Percentiles rank a stretch among this genome's conserved stretches.
Conservation (phyloP, 768 basidiomycete genomes). For the Lentinula edodes region DNA sequence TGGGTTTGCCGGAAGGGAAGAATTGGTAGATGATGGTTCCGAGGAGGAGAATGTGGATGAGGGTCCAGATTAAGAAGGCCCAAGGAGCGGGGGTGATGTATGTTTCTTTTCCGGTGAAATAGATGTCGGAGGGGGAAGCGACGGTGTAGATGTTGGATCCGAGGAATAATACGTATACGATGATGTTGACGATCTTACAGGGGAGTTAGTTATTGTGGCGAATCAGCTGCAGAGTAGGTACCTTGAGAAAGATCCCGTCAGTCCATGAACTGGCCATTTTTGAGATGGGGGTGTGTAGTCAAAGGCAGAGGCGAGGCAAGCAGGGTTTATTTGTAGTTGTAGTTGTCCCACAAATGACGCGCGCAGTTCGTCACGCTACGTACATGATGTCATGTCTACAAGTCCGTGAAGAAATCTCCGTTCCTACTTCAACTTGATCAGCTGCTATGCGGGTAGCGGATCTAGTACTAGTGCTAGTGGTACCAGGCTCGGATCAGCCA, state of each 20-base stretch:
- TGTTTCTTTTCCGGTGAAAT: slow-evolving; percentile 74
- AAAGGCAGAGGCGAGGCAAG: slow-evolving; percentile 1
- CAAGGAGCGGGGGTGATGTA: slow-evolving; percentile 94
- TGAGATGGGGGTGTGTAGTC: slow-evolving; percentile 5
- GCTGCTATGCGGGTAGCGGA: no score
- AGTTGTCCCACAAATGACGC: not conserved
- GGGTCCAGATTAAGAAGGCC: slow-evolving; percentile 88
- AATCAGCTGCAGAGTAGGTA: not conserved
- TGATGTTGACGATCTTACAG: slow-evolving; percentile 64
- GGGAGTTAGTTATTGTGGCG: not conserved
- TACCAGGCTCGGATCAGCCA: no score
- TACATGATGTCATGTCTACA: not conserved
- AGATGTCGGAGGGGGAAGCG: slow-evolving; percentile 66
- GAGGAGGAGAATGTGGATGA: slow-evolving; percentile 87
- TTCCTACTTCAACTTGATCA: no score
- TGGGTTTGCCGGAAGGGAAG: slow-evolving; percentile 66
- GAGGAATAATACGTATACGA: slow-evolving; percentile 83
- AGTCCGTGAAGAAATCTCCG: no score
- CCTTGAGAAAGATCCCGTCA: slow-evolving; percentile 82
- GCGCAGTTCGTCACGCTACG: not conserved
- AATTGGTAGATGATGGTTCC: slow-evolving; percentile 91
- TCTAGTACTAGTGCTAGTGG: no score
- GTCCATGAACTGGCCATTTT: slow-evolving; percentile 58
- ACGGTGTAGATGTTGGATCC: slow-evolving; percentile 88
- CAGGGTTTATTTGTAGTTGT: slow-evolving; percentile 4